Conservation (phyloP, 148 eudicot species). For the Chenopodium quinoa region DNA sequence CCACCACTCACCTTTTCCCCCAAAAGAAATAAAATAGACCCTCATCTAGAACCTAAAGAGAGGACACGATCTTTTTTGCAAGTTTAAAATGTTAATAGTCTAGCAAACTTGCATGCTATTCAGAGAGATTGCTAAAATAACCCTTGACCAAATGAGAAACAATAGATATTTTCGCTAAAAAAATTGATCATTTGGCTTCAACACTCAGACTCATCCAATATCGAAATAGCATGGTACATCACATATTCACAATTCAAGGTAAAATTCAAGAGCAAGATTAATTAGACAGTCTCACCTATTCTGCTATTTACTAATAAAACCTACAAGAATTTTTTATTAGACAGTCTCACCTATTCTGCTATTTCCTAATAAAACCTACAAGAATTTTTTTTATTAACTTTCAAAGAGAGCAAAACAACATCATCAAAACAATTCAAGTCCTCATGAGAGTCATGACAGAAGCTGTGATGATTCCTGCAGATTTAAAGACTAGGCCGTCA, state of each 20-base stretch:
- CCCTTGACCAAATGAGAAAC: background rate
- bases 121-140: background rate
- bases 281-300: background rate
- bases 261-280: background rate
- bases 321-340: background rate
- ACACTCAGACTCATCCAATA: background rate
- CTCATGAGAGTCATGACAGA: background rate
- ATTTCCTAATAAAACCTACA: background rate
- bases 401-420: background rate
- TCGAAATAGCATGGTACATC: background rate
- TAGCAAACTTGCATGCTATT: background rate
- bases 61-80: background rate
- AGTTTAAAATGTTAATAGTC: background rate
- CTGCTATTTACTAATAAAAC: background rate
- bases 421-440: background rate
- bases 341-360: background rate
- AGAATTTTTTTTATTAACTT: background rate
- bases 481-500: background rate
- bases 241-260: too few relatives aligned
- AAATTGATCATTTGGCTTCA: constrained; percentile 1
- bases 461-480: background rate
- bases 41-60: background rate
- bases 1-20: background rate
- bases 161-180: background rate
- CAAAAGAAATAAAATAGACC: background rate